Base-by-base conservation (phyloP, 768 basidiomycete species). In the Favolaschia claudopus region DNA sequence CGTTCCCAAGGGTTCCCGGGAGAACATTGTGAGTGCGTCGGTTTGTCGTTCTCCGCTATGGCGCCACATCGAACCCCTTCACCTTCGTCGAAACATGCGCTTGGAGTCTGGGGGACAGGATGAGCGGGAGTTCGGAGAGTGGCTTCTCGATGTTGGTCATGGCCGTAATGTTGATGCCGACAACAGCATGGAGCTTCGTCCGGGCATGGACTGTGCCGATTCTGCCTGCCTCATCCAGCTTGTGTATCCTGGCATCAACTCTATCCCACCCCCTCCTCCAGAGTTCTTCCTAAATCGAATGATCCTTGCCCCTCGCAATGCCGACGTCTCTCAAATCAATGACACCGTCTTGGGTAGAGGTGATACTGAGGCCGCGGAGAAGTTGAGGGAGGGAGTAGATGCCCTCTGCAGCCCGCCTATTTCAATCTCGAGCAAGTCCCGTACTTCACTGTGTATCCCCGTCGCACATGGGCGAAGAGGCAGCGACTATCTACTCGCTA, bases 71-170 rank as follows among this genome's bases (percentile, higher is more conserved):
- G 15, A 60, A 7, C 52, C 79, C 10, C 62, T 80, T 3, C 63
- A 72, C 36, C 72, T 83, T 4, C 52, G 37, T 4, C 55, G 70
- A 28, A 83, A 84, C 61, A 84, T 82, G 80, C 50, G 68, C 7
- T 70, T 84, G 14, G 72, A 72, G 27, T 37, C 48, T 0, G 55
- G 67, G 17, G 58, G 67, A 57, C 60, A 63, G 10, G 66, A 68
- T 17, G 69, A 60, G 33, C 33, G 64, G 44, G 55, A 63, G 1
- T 82, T 75, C 74, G 74, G 79, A n/a, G 32, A 63, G 9, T 78
- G 76, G 72, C 69, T 79, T 7, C 49, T 76, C 0, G 69, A 78
- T 20, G 63, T 81, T 53, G 79, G 79, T 4, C 64, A 71, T 65
- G 78, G 76, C 2, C 47, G 43, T 6, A 65, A 68, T 17, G 15